phyloP scores from a whole-genome alignment of 169 alveolate genomes.

The Prorocentrum cordatum region DNA sequence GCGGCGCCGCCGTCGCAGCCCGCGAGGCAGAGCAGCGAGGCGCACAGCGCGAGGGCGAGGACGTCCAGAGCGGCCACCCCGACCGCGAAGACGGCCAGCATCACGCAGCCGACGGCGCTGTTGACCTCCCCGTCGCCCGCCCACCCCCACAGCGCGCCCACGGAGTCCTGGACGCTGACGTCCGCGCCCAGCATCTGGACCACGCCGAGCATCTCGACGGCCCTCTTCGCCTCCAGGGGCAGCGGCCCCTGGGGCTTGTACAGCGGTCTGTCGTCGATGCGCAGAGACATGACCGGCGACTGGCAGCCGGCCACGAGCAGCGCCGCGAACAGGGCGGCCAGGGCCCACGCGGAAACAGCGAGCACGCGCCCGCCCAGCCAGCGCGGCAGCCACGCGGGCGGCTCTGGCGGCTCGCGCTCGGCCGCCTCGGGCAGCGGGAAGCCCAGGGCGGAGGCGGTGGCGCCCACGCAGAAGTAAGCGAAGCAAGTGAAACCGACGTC shows the following conservation, averaged over 20 bases:
- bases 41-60: neutral
- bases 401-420: neutral
- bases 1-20: too few relatives aligned
- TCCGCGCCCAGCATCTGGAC: neutral
- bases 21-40: neutral
- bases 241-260: slow-evolving; percentile 30
- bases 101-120: neutral
- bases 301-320: neutral
- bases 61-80: slow-evolving; percentile 13
- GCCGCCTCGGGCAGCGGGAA: slow-evolving; percentile 43
- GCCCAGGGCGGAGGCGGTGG: slow-evolving; percentile 30
- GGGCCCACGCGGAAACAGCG: too few relatives aligned
- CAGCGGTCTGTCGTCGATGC: slow-evolving; percentile 42
- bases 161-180: slow-evolving; percentile 16
- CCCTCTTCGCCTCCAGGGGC: slow-evolving; percentile 13
- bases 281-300: slow-evolving; percentile 36
- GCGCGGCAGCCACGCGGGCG: neutral
- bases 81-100: slow-evolving; percentile 1
- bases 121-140: slow-evolving; percentile 43
- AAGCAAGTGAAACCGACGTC: slow-evolving; percentile 44
- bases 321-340: neutral
- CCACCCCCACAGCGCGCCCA: slow-evolving; percentile 5
- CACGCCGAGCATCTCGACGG: slow-evolving; percentile 16
- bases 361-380: too few relatives aligned
- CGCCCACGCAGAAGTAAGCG: slow-evolving; percentile 21